Evolutionary conservation across 495 filamentous ascomycete species (phyloP).

Genomic region (Neurospora sp.): DNA sequence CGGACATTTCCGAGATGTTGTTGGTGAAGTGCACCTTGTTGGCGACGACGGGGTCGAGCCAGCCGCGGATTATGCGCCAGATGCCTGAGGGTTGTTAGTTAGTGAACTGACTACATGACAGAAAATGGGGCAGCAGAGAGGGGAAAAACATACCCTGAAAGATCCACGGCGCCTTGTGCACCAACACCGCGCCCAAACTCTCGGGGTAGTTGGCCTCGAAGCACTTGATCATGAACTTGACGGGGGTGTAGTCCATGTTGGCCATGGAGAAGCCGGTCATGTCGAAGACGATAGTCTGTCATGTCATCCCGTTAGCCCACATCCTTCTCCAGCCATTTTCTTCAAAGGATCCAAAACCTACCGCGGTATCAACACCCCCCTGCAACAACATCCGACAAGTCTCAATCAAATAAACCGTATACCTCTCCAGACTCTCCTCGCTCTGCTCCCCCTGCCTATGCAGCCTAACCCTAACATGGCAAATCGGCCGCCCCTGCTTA

Average conservation of each 20-base stretch:
- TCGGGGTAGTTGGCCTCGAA: slow-evolving; percentile 99
- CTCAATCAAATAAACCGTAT: slow-evolving; percentile 91
- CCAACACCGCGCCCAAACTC: slow-evolving; percentile 79
- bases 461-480: slow-evolving; percentile 70
- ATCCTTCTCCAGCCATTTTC: no score
- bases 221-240: slow-evolving; percentile 99
- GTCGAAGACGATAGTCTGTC: slow-evolving; percentile 78
- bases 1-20: slow-evolving; percentile 63
- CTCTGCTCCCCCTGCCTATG: slow-evolving; percentile 76
- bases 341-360: slow-evolving; percentile 34
- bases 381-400: slow-evolving; percentile 73
- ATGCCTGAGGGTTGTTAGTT: slow-evolving; percentile 38
- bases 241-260: slow-evolving; percentile 96
- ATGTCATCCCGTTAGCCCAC: no score
- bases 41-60: slow-evolving; percentile 95
- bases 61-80: slow-evolving; percentile 86
- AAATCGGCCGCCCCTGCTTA: slow-evolving; percentile 77
- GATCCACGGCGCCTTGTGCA: slow-evolving; percentile 94
- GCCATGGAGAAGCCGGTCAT: slow-evolving; percentile 87
- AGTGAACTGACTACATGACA: not conserved
- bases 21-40: slow-evolving; percentile 93
- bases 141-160: slow-evolving; percentile 66
- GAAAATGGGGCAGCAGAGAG: not conserved
- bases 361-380: slow-evolving; percentile 80
- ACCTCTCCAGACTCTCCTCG: slow-evolving; percentile 70